phyloP scores from a whole-genome alignment of 129 eudicot species.

The Helianthus tuberosus region DNA sequence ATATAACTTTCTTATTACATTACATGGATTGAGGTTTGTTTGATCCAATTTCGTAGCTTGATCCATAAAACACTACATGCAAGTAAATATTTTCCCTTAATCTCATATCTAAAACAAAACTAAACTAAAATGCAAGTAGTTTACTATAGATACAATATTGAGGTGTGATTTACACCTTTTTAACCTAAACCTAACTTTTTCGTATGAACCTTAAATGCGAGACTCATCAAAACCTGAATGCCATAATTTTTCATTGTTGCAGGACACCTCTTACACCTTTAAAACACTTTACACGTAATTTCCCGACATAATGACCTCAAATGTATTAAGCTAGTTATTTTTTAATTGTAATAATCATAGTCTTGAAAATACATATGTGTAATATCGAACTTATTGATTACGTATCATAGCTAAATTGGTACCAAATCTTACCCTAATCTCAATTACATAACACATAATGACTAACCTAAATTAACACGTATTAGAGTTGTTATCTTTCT shows the following conservation, averaged over 20 bases:
- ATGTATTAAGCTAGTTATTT: too few relatives aligned
- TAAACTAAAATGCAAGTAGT: background rate
- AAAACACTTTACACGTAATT: too few relatives aligned
- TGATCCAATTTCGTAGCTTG: background rate
- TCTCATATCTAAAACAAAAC: background rate
- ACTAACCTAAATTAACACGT: background rate
- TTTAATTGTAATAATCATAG: too few relatives aligned
- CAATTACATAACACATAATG: background rate
- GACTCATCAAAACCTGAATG: background rate
- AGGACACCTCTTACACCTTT: background rate
- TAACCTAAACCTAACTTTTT: background rate
- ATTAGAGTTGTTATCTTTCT: background rate
- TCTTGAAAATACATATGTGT: too few relatives aligned
- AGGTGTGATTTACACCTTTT: background rate
- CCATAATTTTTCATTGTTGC: background rate
- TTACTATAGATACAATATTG: background rate
- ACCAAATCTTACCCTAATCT: background rate
- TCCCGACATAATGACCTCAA: too few relatives aligned
- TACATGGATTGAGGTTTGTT: background rate
- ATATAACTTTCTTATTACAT: background rate
- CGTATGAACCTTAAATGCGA: background rate
- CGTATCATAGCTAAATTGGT: background rate
- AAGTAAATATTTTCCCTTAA: background rate
- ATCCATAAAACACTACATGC: background rate
- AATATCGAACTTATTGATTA: too few relatives aligned